These are phyloP conservation scores for Hymenoscyphus scutula DNA, from an alignment of 2,329 filamentous ascomycete species.

Conservation along the genomic window DNA sequence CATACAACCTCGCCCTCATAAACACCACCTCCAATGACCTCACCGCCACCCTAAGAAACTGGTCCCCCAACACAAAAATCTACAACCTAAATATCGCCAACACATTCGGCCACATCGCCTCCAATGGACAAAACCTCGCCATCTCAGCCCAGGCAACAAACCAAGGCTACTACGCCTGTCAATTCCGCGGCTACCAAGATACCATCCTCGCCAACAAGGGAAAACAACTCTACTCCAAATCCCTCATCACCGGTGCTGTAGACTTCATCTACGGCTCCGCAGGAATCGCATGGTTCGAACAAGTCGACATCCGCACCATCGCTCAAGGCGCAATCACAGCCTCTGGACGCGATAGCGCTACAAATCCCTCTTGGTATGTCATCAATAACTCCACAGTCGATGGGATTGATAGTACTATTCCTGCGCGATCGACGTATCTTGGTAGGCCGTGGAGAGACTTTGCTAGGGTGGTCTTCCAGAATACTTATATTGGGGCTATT, in stretches of 20 bases:
- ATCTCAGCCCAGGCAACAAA: constrained; percentile 49
- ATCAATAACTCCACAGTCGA: constrained; percentile 52
- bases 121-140: constrained; percentile 52
- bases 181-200: constrained; percentile 56
- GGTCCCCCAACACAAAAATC: constrained; percentile 49
- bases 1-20: constrained; percentile 41
- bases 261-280: constrained; percentile 59
- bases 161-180: constrained; percentile 57
- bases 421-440: constrained; percentile 46
- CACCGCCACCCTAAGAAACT: constrained; percentile 32
- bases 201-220: constrained; percentile 50
- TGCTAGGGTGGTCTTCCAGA: constrained; percentile 51
- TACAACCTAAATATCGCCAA: constrained; percentile 56
- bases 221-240: constrained; percentile 53
- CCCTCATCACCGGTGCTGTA: constrained; percentile 54
- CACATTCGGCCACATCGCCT: constrained; percentile 27
- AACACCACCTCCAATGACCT: constrained; percentile 44
- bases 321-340: constrained; percentile 47
- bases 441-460: constrained; percentile 52
- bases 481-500: constrained; percentile 45
- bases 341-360: constrained; percentile 40
- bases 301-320: constrained; percentile 42
- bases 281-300: constrained; percentile 51
- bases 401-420: constrained; percentile 40
- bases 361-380: constrained; percentile 49